Evolutionary conservation across 768 basidiomycete species (phyloP).

Genomic region (Hygrocybe coccinea): DNA sequence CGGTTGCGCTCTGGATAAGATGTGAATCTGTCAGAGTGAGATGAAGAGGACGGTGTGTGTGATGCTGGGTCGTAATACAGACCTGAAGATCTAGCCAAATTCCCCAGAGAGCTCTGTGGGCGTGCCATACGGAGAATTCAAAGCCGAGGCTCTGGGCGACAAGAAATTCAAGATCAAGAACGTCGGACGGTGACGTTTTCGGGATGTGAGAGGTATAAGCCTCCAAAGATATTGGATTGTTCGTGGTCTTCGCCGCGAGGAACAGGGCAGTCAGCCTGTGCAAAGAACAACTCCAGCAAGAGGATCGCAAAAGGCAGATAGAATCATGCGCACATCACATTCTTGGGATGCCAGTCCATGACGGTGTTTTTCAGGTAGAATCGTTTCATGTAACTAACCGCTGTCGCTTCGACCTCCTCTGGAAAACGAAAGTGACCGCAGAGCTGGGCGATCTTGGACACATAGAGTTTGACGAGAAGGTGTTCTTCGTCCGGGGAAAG

Average conservation of each 20-base stretch:
- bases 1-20: constrained; percentile 50
- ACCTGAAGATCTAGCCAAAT: constrained; percentile 88
- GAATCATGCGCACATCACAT: constrained; percentile 75
- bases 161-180: constrained; percentile 92
- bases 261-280: constrained; percentile 90
- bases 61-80: too few species aligned
- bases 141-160: constrained; percentile 92
- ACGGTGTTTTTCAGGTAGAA: constrained; percentile 98
- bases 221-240: constrained; percentile 85
- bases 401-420: constrained; percentile 91
- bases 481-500: constrained; percentile 79
- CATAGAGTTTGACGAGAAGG: constrained; percentile 83
- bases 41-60: not conserved
- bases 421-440: constrained; percentile 84
- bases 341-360: constrained; percentile 99
- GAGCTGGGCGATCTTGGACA: constrained; percentile 78
- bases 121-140: constrained; percentile 91
- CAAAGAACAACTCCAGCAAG: not conserved
- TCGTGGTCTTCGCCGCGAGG: constrained; percentile 96
- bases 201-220: constrained; percentile 79
- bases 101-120: constrained; percentile 84
- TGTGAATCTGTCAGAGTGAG: not conserved
- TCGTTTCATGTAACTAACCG: constrained; percentile 86
- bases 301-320: constrained; percentile 4
- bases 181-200: constrained; percentile 72